Evolutionary conservation across 208 protist species (phyloP).

Genomic region (Crithidia fasciculata): DNA sequence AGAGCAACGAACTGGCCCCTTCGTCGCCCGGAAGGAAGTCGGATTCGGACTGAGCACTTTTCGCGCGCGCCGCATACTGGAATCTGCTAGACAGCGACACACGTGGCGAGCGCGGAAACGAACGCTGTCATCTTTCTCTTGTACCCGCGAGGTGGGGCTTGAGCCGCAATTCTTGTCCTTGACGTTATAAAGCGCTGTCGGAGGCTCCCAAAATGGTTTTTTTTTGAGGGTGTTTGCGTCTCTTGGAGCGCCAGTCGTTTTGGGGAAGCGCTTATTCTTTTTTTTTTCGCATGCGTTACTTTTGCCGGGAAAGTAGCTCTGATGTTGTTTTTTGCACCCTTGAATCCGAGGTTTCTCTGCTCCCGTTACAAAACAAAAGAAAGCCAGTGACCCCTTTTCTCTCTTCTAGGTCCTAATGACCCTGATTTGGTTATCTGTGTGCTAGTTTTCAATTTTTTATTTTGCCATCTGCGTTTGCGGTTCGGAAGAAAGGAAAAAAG

Average conservation of each 20-base stretch:
- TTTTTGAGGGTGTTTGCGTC: not conserved
- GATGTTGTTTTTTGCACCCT: not conserved
- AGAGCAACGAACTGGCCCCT: constrained; percentile 46
- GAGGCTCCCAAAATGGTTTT: constrained; percentile 1
- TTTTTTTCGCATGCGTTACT: constrained; percentile 5
- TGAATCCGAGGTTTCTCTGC: not conserved
- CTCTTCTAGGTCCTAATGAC: too few relatives aligned
- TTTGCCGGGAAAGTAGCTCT: not conserved
- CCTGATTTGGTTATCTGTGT: too few relatives aligned
- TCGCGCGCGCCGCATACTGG: not conserved
- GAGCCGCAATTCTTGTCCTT: not conserved
- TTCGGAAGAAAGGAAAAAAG: too few relatives aligned
- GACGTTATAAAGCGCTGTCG: not conserved
- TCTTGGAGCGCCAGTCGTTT: not conserved
- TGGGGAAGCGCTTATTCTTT: not conserved
- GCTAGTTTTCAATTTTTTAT: too few relatives aligned
- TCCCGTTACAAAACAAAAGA: not conserved
- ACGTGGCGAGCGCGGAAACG: too few relatives aligned
- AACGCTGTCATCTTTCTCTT: too few relatives aligned
- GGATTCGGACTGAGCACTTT: constrained; percentile 11
- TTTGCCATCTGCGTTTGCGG: too few relatives aligned
- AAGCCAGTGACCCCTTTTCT: too few relatives aligned
- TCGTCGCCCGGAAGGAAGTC: constrained; percentile 28
- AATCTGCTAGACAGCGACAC: not conserved
- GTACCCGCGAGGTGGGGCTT: not conserved